These are phyloP conservation scores for Acanthamoeba pearcei DNA, from an alignment of 208 protist species.

Conservation along the genomic window DNA sequence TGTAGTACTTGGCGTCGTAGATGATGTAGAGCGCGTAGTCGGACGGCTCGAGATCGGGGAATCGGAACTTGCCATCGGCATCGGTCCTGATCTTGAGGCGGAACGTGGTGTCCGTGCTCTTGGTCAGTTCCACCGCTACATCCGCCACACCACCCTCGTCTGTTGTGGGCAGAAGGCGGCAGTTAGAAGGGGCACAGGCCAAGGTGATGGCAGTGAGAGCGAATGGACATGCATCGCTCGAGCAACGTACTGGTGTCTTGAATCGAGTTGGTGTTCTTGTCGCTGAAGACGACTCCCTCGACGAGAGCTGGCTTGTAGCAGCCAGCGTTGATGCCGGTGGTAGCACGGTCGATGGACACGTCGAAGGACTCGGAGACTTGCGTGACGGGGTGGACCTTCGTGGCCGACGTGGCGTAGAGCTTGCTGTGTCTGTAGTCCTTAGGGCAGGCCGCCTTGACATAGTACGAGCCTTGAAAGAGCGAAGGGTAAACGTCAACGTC, in stretches of 20 bases:
- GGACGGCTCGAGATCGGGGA: constrained; percentile 31
- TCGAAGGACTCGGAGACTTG: neutral
- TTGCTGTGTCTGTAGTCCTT: constrained; percentile 51
- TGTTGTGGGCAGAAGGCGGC: neutral
- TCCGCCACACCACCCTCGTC: constrained; percentile 9
- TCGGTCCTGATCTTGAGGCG: constrained; percentile 51
- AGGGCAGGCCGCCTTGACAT: constrained; percentile 17
- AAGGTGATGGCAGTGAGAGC: neutral
- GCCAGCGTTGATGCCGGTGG: constrained; percentile 42
- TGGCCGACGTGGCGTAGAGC: constrained; percentile 5
- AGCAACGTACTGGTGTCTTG: neutral
- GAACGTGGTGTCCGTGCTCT: constrained; percentile 60
- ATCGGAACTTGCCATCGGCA: constrained; percentile 43
- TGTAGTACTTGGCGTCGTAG: constrained; percentile 16
- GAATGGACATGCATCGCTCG: neutral
- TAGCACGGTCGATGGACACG: constrained; percentile 2
- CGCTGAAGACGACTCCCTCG: constrained; percentile 37
- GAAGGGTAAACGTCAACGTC: neutral
- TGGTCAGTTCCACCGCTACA: constrained; percentile 10
- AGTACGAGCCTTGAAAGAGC: neutral
- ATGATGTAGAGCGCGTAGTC: constrained; percentile 35
- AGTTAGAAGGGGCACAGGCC: neutral
- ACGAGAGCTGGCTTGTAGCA: constrained; percentile 43
- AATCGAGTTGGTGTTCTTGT: constrained; percentile 32
- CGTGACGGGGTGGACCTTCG: neutral